phyloP scores from a whole-genome alignment of 257 asterid genomes.

The Fraxinus cuspidata region DNA sequence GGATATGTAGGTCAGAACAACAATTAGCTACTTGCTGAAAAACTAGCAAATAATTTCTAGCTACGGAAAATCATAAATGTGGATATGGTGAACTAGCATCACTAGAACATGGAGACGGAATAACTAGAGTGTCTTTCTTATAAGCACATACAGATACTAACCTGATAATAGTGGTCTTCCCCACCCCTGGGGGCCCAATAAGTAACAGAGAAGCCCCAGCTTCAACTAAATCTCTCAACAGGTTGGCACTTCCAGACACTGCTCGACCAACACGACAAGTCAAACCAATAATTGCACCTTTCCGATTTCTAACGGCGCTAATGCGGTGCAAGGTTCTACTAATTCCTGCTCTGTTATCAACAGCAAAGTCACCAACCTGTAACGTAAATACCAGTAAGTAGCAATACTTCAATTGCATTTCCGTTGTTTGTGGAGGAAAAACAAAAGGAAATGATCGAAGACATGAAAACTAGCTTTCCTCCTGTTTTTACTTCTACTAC shows the following conservation, averaged over 20 bases:
- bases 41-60: background rate
- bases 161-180: slow-evolving; percentile 97
- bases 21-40: slow-evolving; percentile 16
- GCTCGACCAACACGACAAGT: slow-evolving; percentile 98
- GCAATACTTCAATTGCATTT: slow-evolving; percentile 11
- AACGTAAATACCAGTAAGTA: slow-evolving; percentile 19
- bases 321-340: slow-evolving; percentile 95
- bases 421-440: too few relatives aligned
- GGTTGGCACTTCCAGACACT: slow-evolving; percentile 82
- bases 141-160: slow-evolving; percentile 25
- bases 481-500: slow-evolving; percentile 1
- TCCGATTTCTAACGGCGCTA: slow-evolving; percentile 87
- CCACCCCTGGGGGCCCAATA: slow-evolving; percentile 97
- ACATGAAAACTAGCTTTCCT: background rate
- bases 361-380: slow-evolving; percentile 93
- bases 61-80: background rate
- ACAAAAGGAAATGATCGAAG: background rate
- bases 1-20: slow-evolving; percentile 10
- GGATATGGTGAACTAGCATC: background rate
- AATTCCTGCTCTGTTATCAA: slow-evolving; percentile 95
- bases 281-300: slow-evolving; percentile 80
- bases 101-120: background rate
- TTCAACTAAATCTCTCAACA: slow-evolving; percentile 75
- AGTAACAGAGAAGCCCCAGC: slow-evolving; percentile 83
- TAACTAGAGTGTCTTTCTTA: slow-evolving; percentile 2